Conservation (phyloP, 164 flowering plant genomes). For the Echeveria elegans region DNA sequence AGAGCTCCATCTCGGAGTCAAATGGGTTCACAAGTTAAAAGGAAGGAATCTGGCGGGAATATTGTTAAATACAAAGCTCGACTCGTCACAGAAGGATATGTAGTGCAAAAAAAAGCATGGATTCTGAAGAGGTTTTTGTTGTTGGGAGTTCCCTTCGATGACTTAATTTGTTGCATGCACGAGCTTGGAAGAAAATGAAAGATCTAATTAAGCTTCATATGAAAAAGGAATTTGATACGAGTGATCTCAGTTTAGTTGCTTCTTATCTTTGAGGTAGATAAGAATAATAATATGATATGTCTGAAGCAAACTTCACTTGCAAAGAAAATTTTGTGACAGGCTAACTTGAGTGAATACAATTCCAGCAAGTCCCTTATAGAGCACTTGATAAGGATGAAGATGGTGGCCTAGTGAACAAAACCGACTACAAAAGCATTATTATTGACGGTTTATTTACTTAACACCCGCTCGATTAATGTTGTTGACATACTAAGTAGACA, state of each 20-base stretch:
- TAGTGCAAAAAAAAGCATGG: not conserved
- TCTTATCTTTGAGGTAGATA: not conserved
- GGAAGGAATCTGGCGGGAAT: too few relatives aligned
- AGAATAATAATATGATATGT: not conserved
- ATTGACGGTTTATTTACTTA: not conserved
- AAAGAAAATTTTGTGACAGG: not conserved
- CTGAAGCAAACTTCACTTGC: not conserved
- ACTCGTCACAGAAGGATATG: too few relatives aligned
- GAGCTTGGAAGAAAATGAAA: not conserved
- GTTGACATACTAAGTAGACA: not conserved
- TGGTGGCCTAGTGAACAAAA: not conserved
- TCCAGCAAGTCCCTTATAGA: not conserved
- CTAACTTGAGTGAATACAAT: not conserved
- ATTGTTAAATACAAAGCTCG: too few relatives aligned
- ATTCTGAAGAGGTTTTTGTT: not conserved
- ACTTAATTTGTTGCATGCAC: not conserved
- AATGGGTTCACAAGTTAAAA: not conserved
- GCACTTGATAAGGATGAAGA: not conserved
- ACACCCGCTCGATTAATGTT: not conserved
- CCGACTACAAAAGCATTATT: not conserved
- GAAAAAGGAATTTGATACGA: constrained; percentile 1
- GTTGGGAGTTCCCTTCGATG: not conserved
- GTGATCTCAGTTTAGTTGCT: not conserved
- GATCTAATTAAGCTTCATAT: not conserved
- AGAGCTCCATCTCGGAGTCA: too few relatives aligned